phyloP scores from a whole-genome alignment of 2,329 filamentous ascomycete genomes.

The Pseudogymnoascus sp. region DNA sequence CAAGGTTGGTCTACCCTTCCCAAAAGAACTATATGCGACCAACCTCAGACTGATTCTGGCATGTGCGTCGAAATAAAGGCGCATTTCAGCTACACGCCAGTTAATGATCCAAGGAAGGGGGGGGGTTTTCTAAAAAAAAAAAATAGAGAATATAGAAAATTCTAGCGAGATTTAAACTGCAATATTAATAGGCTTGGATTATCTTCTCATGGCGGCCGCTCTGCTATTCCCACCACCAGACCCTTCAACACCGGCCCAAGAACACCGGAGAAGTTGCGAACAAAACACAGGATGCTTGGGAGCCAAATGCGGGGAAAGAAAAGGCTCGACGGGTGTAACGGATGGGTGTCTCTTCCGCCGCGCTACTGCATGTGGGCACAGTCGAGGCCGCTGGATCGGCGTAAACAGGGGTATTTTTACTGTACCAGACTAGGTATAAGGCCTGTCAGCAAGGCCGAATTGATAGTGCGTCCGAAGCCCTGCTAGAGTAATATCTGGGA shows the following conservation, averaged over 20 bases:
- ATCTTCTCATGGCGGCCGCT: neutral
- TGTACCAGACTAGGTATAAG: neutral
- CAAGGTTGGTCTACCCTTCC: neutral
- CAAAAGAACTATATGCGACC: neutral
- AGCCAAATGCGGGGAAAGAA: neutral
- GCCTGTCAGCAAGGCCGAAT: conserved; percentile 5
- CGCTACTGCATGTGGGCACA: conserved; percentile 7
- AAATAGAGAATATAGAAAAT: neutral
- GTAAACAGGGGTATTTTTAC: neutral
- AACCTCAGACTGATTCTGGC: neutral
- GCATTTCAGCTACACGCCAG: neutral
- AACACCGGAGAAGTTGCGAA: neutral
- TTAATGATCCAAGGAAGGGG: neutral
- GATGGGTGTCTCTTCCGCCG: neutral
- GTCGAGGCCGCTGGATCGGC: conserved; percentile 4
- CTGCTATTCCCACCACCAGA: too few relatives aligned
- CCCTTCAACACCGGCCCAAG: neutral
- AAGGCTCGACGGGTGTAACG: conserved; percentile 5
- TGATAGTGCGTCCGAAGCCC: conserved; percentile 4
- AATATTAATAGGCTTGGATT: neutral
- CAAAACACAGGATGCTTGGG: neutral
- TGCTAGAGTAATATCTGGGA: conserved; percentile 8
- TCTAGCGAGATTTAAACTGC: neutral
- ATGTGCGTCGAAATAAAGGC: neutral
- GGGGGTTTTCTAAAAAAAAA: neutral